Conservation (phyloP, 2,329 filamentous ascomycete genomes). For the Talaromyces marneffei region DNA sequence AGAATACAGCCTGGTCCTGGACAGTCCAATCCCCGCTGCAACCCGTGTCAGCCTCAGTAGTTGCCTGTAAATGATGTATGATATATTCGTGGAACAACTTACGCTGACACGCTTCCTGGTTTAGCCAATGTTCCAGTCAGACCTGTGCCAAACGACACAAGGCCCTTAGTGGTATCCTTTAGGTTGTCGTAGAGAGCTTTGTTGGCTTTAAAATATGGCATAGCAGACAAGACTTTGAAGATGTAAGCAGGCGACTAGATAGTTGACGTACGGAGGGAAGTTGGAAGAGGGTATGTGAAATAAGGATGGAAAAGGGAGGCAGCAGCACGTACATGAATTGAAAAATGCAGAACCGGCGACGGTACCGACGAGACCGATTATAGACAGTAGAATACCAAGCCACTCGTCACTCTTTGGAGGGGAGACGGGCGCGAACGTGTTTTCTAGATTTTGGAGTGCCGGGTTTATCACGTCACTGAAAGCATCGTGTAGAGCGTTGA, state of each 20-base stretch:
- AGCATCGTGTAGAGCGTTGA: not conserved
- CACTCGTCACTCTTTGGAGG: conserved; percentile 20
- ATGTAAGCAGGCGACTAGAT: no score
- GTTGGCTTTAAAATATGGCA: conserved; percentile 17
- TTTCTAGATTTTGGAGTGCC: conserved; percentile 19
- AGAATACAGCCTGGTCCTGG: conserved; percentile 23
- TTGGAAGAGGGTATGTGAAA: not conserved
- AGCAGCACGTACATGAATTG: conserved; percentile 17
- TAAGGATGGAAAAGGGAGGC: not conserved
- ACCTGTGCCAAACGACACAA: conserved; percentile 17
- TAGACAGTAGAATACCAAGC: conserved; percentile 26
- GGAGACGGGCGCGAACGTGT: conserved; percentile 26
- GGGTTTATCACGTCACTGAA: not conserved
- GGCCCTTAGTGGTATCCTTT: conserved; percentile 24
- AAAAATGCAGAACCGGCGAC: conserved; percentile 23
- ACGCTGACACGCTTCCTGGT: conserved; percentile 24
- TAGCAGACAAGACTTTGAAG: conserved; percentile 16
- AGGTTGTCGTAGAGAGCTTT: conserved; percentile 17
- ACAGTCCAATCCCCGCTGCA: conserved; percentile 21
- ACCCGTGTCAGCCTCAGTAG: not conserved
- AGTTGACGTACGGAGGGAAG: not conserved
- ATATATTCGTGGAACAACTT: conserved; percentile 14
- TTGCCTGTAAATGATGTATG: not conserved
- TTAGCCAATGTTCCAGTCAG: conserved; percentile 7
- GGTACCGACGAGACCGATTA: conserved; percentile 25